These are phyloP conservation scores for Lepidopterella palustris DNA, from an alignment of 495 filamentous ascomycete species.

Conservation along the genomic window DNA sequence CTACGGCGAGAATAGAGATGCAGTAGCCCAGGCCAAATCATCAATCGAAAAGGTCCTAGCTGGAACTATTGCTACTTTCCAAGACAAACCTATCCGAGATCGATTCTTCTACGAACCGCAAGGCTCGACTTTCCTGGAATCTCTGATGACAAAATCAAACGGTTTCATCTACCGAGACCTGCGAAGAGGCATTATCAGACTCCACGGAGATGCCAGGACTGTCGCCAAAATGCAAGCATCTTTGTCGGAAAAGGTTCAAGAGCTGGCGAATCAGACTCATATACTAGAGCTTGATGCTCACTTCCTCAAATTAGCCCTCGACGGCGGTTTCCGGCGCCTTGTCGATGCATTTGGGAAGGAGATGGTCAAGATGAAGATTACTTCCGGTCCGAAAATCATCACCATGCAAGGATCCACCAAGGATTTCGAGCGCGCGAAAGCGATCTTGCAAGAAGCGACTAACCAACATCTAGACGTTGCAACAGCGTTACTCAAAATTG, in stretches of 20 bases:
- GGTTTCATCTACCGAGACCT: constrained; percentile 12
- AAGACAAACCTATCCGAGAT: not conserved
- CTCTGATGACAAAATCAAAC: not conserved
- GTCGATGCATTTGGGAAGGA: constrained; percentile 17
- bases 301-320: constrained; percentile 2
- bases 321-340: constrained; percentile 14
- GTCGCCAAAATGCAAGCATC: not conserved
- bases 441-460: not conserved
- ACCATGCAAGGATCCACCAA: constrained; percentile 7
- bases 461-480: not conserved
- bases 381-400: constrained; percentile 12
- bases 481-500: not conserved
- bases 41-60: constrained; percentile 15
- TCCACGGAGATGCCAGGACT: constrained; percentile 3
- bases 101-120: constrained; percentile 7
- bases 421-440: constrained; percentile 2
- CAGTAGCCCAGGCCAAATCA: constrained; percentile 8
- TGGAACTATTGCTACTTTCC: constrained; percentile 9
- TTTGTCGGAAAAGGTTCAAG: constrained; percentile 5
- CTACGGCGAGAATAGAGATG: constrained; percentile 8
- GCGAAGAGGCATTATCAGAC: constrained; percentile 4
- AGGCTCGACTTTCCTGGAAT: not conserved
- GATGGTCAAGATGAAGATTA: constrained; percentile 15
- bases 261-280: constrained; percentile 6
- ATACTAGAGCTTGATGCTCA: constrained; percentile 12